phyloP scores from a whole-genome alignment of 2,329 filamentous ascomycete species.

The Hypomyces rosellus region DNA sequence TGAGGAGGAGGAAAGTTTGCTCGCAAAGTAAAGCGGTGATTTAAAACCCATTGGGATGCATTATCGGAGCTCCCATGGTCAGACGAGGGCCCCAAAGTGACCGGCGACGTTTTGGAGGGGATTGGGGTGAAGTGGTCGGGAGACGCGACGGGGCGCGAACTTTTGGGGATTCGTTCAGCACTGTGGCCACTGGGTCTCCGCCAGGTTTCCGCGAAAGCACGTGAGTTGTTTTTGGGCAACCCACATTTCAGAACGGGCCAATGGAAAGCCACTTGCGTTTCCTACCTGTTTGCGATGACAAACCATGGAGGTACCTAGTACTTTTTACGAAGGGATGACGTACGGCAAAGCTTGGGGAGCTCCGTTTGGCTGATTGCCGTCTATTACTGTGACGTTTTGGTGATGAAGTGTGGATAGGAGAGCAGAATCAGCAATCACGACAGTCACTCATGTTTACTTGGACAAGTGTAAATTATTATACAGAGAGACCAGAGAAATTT shows the following conservation, averaged over 20 bases:
- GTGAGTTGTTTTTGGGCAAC: constrained; percentile 24
- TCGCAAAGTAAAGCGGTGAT: rapidly evolving
- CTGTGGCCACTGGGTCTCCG: constrained; percentile 25
- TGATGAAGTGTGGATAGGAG: too few relatives aligned
- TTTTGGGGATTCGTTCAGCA: constrained; percentile 25
- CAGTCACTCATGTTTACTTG: too few relatives aligned
- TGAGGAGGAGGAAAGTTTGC: constrained; percentile 20
- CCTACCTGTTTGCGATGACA: too few relatives aligned
- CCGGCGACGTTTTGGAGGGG: constrained; percentile 26
- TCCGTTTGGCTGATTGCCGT: too few relatives aligned
- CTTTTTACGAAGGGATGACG: too few relatives aligned
- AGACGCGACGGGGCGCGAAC: constrained; percentile 39
- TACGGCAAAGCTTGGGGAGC: too few relatives aligned
- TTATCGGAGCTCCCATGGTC: constrained; percentile 23
- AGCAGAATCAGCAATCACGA: too few relatives aligned
- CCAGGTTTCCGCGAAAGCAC: constrained; percentile 39
- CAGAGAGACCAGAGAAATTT: too few relatives aligned
- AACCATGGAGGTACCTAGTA: too few relatives aligned
- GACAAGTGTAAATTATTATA: too few relatives aligned
- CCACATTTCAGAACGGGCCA: background rate
- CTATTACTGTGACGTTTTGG: too few relatives aligned
- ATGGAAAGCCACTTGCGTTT: too few relatives aligned
- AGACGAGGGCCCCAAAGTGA: constrained; percentile 10
- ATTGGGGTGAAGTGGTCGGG: constrained; percentile 33
- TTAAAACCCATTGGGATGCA: constrained; percentile 10